Conservation (phyloP, 805 yeast species). For the Yarrowia osloensis region DNA sequence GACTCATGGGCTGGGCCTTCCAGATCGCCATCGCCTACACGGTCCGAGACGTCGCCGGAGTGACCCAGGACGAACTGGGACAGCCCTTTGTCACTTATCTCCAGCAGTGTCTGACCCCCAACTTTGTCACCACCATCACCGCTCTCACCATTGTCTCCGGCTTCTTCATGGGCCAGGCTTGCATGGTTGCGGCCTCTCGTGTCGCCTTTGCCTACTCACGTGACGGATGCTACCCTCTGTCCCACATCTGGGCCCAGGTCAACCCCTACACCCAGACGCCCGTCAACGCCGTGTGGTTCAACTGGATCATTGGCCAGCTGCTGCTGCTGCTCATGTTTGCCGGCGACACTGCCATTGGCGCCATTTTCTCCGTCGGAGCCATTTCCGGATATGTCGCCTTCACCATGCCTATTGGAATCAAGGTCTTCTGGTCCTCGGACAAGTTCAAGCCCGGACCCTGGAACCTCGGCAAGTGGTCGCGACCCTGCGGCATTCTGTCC, state of each 20-base stretch:
- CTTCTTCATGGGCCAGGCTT: constrained; percentile 56
- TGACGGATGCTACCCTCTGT: constrained; percentile 66
- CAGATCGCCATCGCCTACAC: constrained; percentile 65
- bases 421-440: constrained; percentile 56
- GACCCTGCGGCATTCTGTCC: constrained; percentile 53
- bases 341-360: constrained; percentile 65
- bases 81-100: constrained; percentile 63
- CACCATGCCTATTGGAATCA: constrained; percentile 61
- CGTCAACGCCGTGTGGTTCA: constrained; percentile 59
- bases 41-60: constrained; percentile 50
- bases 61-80: constrained; percentile 54
- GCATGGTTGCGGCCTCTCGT: constrained; percentile 67
- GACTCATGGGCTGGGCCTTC: constrained; percentile 56
- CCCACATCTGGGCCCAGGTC: constrained; percentile 53
- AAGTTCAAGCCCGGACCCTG: constrained; percentile 67
- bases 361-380: constrained; percentile 73
- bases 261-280: constrained; percentile 60
- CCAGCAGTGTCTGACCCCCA: constrained; percentile 50
- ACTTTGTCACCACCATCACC: constrained; percentile 49
- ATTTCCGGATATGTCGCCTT: constrained; percentile 68
- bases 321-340: constrained; percentile 60
- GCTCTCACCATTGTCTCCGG: constrained; percentile 49
- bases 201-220: constrained; percentile 68
- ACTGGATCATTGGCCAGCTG: constrained; percentile 56
- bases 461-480: constrained; percentile 57